Evolutionary conservation across 306 rosid species (phyloP).

Genomic region (Pterocarpus santalinus): DNA sequence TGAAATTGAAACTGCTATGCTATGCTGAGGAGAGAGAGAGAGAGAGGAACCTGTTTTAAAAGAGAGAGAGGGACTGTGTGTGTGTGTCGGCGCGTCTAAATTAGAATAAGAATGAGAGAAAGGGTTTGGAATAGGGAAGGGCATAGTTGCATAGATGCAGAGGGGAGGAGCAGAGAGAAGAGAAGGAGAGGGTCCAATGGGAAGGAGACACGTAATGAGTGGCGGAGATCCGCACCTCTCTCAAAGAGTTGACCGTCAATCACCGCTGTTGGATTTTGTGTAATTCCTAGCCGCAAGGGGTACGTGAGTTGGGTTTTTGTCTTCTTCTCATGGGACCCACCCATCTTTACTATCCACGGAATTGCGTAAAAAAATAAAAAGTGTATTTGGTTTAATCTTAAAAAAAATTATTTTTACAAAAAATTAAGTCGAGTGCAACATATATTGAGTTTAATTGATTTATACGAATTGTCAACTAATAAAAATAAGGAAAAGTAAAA

Average conservation of each 20-base stretch:
- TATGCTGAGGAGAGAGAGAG: conserved; percentile 24
- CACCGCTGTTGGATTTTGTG: neutral
- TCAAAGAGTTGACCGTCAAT: neutral
- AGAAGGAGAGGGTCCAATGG: neutral
- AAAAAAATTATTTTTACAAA: no score
- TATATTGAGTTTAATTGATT: no score
- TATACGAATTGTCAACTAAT: no score
- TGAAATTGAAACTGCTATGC: neutral
- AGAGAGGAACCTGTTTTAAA: neutral
- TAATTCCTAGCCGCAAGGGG: neutral
- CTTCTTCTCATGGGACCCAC: neutral
- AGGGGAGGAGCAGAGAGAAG: neutral
- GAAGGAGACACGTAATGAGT: conserved; percentile 2
- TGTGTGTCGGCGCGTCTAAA: neutral
- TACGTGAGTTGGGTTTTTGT: neutral
- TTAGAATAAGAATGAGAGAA: neutral
- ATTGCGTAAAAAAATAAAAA: no score
- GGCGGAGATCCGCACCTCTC: conserved; percentile 8
- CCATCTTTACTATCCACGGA: neutral
- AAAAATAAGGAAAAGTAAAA: no score
- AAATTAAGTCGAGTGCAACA: no score
- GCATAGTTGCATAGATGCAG: neutral
- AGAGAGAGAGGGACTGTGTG: no score
- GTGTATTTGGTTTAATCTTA: no score
- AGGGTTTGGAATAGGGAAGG: no score